Evolutionary conservation across 306 rosid species (phyloP).

Genomic region (Elaeagnus macrophylla): DNA sequence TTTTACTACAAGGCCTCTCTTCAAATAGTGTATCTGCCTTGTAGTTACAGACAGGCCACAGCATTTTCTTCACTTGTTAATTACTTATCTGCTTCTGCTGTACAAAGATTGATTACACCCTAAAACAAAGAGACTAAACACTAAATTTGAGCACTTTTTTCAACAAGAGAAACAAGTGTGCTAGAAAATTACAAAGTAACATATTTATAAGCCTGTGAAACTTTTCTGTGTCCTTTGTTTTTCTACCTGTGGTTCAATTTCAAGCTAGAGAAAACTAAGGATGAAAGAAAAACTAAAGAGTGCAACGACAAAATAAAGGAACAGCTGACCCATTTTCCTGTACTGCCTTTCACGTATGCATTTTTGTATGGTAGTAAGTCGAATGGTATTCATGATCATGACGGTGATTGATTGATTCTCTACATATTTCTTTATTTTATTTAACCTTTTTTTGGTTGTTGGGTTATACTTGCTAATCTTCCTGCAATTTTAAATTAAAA

Average conservation of each 20-base stretch:
- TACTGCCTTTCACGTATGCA: slow-evolving; percentile 64
- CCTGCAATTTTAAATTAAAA: slow-evolving; percentile 28
- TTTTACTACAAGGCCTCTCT: too few species aligned
- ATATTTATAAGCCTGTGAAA: slow-evolving; percentile 14
- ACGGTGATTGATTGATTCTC: slow-evolving; percentile 36
- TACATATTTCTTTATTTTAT: slow-evolving; percentile 35
- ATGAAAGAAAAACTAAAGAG: slow-evolving; percentile 27
- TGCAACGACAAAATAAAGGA: slow-evolving; percentile 37
- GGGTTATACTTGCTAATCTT: slow-evolving; percentile 26
- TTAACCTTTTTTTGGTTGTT: slow-evolving; percentile 19
- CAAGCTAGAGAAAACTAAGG: slow-evolving; percentile 42
- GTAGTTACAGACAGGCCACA: too few species aligned
- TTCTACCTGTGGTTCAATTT: slow-evolving; percentile 49
- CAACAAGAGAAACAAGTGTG: slow-evolving; percentile 17
- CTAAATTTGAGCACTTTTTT: slow-evolving; percentile 25
- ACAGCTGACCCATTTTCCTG: slow-evolving; percentile 58
- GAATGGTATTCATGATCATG: slow-evolving; percentile 45
- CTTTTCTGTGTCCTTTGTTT: too few species aligned
- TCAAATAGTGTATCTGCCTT: too few species aligned
- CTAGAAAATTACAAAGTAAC: slow-evolving; percentile 37
- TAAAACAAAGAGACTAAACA: slow-evolving; percentile 24
- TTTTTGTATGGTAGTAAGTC: slow-evolving; percentile 78
- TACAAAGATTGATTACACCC: slow-evolving; percentile 47
- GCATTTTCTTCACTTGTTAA: too few species aligned
- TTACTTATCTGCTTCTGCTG: slow-evolving; percentile 40